Percentiles rank a stretch among this genome's conserved stretches.
phyloP scores from a whole-genome alignment of 2,329 filamentous ascomycete species.

The Pleomassaria siparia region DNA sequence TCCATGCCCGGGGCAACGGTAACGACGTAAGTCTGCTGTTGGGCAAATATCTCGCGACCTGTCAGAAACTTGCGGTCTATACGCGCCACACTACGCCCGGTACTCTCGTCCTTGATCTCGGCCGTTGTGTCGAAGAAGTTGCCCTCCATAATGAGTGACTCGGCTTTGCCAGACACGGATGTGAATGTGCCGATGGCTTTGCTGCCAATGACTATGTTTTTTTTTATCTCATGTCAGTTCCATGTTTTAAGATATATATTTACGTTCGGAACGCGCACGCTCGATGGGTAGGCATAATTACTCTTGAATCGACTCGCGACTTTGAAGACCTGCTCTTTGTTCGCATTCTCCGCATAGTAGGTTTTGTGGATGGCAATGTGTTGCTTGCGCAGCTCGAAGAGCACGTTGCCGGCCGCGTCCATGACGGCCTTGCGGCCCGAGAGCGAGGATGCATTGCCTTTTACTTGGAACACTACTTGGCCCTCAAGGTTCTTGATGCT shows the following conservation, averaged over 20 bases:
- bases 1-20: conserved; percentile 66
- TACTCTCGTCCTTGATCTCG: conserved; percentile 57
- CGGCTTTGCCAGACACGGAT: conserved; percentile 23
- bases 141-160: conserved; percentile 56
- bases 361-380: conserved; percentile 54
- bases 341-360: conserved; percentile 53
- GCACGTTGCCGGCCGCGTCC: conserved; percentile 55
- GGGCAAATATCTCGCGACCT: conserved; percentile 59
- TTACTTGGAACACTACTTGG: conserved; percentile 56
- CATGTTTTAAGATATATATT: too few relatives aligned
- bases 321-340: conserved; percentile 54
- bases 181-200: conserved; percentile 62
- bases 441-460: conserved; percentile 57
- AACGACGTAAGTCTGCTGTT: conserved; percentile 67
- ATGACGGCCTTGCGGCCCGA: conserved; percentile 58
- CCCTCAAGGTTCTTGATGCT: conserved; percentile 60
- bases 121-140: conserved; percentile 61
- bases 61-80: conserved; percentile 63
- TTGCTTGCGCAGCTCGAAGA: conserved; percentile 63
- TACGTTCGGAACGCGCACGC: too few relatives aligned
- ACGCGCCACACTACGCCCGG: conserved; percentile 55
- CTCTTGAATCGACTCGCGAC: conserved; percentile 58
- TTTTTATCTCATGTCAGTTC: too few relatives aligned
- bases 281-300: conserved; percentile 37
- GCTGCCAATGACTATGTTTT: conserved; percentile 52